phyloP scores from a whole-genome alignment of 1,284 basidiomycete species.

The Dichomitus squalens region DNA sequence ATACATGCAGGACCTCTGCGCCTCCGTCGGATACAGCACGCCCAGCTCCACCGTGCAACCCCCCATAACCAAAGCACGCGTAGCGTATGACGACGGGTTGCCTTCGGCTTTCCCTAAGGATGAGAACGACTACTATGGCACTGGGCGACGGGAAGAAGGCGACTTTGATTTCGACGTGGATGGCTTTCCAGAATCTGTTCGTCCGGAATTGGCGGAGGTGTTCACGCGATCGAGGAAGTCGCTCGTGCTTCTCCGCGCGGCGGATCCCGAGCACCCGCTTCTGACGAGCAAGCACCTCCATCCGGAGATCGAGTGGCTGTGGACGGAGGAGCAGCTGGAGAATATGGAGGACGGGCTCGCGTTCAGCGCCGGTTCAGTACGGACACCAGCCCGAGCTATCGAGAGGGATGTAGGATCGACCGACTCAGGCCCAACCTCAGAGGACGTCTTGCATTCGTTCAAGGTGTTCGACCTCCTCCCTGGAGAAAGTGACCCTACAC shows the following conservation, averaged over 20 bases:
- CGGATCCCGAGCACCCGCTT: slow-evolving; percentile 61
- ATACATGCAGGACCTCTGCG: slow-evolving; percentile 57
- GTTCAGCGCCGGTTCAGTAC: not conserved
- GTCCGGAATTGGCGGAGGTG: slow-evolving; percentile 46
- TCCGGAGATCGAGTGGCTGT: slow-evolving; percentile 61
- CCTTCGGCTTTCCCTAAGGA: not conserved
- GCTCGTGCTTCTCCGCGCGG: slow-evolving; percentile 59
- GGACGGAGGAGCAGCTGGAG: slow-evolving; percentile 56
- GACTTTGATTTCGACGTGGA: slow-evolving; percentile 35
- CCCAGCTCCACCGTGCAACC: slow-evolving; percentile 9
- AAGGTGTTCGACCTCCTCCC: slow-evolving; percentile 69
- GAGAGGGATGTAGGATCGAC: not conserved
- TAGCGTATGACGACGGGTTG: not conserved
- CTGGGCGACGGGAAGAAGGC: slow-evolving; percentile 9
- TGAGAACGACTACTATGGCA: slow-evolving; percentile 1
- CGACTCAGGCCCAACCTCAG: not conserved
- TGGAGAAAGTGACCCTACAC: slow-evolving; percentile 34
- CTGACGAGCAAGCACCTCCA: slow-evolving; percentile 36
- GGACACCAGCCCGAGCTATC: not conserved
- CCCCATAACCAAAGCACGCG: slow-evolving; percentile 14
- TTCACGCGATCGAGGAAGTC: slow-evolving; percentile 68
- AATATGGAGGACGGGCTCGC: slow-evolving; percentile 40
- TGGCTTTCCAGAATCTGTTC: slow-evolving; percentile 63
- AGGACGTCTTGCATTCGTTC: slow-evolving; percentile 48
- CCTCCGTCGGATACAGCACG: slow-evolving; percentile 57